Conservation (phyloP, 2,329 filamentous ascomycete genomes). For the Proliferodiscus dingleyae region DNA sequence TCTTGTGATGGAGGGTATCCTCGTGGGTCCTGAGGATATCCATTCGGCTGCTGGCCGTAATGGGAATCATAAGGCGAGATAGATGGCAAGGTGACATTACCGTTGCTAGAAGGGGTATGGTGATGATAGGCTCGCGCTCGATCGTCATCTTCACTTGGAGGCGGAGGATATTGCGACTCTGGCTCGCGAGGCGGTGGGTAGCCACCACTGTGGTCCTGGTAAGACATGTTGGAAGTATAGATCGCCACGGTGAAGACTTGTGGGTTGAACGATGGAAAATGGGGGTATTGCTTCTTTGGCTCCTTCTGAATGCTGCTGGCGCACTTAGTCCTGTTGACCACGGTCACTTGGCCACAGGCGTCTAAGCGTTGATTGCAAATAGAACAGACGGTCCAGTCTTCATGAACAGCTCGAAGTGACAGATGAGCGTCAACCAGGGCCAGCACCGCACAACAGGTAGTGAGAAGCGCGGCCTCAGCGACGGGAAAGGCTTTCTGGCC, state of each 20-base stretch:
- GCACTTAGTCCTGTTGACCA: background rate
- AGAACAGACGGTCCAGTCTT: background rate
- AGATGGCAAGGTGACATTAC: conserved; percentile 28
- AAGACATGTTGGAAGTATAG: conserved; percentile 29
- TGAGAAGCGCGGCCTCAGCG: background rate
- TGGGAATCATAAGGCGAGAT: conserved; percentile 30
- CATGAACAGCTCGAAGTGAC: background rate
- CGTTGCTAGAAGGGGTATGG: conserved; percentile 20
- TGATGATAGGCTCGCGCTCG: conserved; percentile 29
- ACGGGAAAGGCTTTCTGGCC: background rate
- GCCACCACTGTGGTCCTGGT: conserved; percentile 28
- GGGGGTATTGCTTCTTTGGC: background rate
- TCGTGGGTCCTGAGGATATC: conserved; percentile 24
- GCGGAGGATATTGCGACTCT: conserved; percentile 23
- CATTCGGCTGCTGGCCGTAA: conserved; percentile 20
- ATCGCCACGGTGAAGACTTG: conserved; percentile 27
- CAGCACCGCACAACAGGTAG: background rate
- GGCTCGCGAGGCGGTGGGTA: conserved; percentile 24
- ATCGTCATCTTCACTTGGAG: conserved; percentile 32
- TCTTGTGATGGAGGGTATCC: conserved; percentile 22
- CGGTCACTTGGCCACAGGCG: background rate
- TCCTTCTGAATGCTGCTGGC: background rate
- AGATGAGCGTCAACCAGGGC: background rate
- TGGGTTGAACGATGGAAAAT: background rate
- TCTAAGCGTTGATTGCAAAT: background rate